Evolutionary conservation across 345 rosid species (phyloP).

Genomic region (Citrus reticulata): DNA sequence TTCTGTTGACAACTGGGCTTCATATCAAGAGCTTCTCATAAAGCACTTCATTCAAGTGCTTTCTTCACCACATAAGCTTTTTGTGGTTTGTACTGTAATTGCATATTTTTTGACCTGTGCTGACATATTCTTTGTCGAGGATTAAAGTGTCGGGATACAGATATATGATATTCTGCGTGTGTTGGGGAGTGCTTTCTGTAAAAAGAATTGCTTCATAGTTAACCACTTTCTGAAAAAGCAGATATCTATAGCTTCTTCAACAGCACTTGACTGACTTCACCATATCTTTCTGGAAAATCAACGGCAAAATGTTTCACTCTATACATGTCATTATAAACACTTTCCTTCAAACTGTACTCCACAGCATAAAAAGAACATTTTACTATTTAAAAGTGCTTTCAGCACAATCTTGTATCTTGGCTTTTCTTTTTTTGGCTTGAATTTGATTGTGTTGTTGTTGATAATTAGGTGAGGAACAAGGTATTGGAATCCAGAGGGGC

Average conservation of each 20-base stretch:
- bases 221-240: background rate
- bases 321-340: background rate
- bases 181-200: background rate
- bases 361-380: background rate
- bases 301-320: background rate
- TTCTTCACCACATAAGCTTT: background rate
- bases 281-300: background rate
- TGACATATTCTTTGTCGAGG: background rate
- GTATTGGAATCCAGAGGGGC: slow-evolving; percentile 84
- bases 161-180: background rate
- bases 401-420: background rate
- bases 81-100: background rate
- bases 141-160: too few relatives aligned
- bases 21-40: background rate
- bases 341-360: background rate
- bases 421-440: background rate
- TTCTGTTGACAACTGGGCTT: background rate
- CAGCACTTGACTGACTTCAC: background rate
- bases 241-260: background rate
- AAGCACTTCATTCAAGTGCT: background rate
- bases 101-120: background rate
- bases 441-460: slow-evolving; percentile 13
- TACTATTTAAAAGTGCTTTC: background rate
- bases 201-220: background rate
- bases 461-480: slow-evolving; percentile 65